Conservation (phyloP, 192 early-diverging fungal genomes). For the Helicostylum pulchrum region DNA sequence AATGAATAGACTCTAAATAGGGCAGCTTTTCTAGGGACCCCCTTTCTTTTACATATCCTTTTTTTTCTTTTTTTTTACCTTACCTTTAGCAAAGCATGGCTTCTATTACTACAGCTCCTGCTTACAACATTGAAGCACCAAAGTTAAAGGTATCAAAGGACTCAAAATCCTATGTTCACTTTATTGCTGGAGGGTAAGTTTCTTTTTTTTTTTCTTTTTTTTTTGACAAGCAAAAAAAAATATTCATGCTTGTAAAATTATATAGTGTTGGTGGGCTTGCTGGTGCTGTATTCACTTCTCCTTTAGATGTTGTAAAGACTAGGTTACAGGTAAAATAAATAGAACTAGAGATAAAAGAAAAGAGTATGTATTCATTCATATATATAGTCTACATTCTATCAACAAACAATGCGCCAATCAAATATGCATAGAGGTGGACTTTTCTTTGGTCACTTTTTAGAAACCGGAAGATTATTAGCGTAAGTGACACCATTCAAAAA, state of each 20-base stretch:
- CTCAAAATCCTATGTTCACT: constrained; percentile 45
- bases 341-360: background rate
- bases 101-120: too few relatives aligned
- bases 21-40: too few relatives aligned
- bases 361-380: background rate
- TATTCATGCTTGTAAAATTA: background rate
- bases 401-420: constrained; percentile 10
- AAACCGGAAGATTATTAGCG: constrained; percentile 46
- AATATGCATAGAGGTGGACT: constrained; percentile 23
- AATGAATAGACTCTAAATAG: too few relatives aligned
- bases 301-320: constrained; percentile 93
- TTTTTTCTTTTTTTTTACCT: too few relatives aligned
- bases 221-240: background rate
- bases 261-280: constrained; percentile 67
- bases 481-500: constrained; percentile 19
- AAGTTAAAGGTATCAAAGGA: constrained; percentile 21
- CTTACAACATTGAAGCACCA: too few relatives aligned
- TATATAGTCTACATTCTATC: constrained; percentile 39
- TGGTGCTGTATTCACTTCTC: constrained; percentile 85
- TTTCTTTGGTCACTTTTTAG: constrained; percentile 46
- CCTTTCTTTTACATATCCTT: too few relatives aligned
- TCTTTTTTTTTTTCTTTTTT: background rate
- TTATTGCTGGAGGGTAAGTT: constrained; percentile 66
- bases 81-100: too few relatives aligned
- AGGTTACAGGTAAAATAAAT: constrained; percentile 73